Conservation (phyloP, 495 filamentous ascomycete species). For the Neurospora pannonica region DNA sequence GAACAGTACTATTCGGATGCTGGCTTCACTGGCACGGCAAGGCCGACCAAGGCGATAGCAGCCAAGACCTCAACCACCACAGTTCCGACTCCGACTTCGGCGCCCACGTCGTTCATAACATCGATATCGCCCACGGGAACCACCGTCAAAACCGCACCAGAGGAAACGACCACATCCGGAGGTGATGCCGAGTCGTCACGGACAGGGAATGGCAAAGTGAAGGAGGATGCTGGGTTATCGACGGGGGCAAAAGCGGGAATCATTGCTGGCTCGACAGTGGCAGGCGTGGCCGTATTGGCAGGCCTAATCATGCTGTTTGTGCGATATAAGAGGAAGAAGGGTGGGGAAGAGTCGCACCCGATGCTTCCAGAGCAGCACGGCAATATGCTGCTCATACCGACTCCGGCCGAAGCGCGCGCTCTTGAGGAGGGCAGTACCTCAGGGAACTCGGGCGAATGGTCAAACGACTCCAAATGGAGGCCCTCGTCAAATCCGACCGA, state of each 20-base stretch:
- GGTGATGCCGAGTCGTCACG: neutral
- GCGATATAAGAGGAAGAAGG: slow-evolving; percentile 10
- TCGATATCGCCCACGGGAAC: neutral
- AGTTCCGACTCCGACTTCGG: neutral
- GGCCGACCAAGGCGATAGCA: neutral
- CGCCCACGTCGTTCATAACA: neutral
- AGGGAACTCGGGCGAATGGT: slow-evolving; percentile 4
- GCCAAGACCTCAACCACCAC: neutral
- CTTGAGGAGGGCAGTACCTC: neutral
- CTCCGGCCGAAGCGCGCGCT: slow-evolving; percentile 1
- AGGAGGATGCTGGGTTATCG: slow-evolving; percentile 7
- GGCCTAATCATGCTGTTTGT: slow-evolving; percentile 14
- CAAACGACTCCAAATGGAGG: slow-evolving; percentile 11
- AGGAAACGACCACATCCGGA: neutral
- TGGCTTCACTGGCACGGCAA: slow-evolving; percentile 5
- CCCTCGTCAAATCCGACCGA: slow-evolving; percentile 5
- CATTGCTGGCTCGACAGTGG: slow-evolving; percentile 14
- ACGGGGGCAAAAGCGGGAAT: slow-evolving; percentile 15
- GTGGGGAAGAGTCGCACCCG: slow-evolving; percentile 23
- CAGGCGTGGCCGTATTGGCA: slow-evolving; percentile 12
- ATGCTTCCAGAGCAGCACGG: slow-evolving; percentile 21
- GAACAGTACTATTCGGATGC: slow-evolving; percentile 27
- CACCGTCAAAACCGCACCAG: neutral
- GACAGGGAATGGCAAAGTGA: neutral
- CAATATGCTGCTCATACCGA: slow-evolving; percentile 7